Evolutionary conservation across 192 early-diverging fungal species (phyloP), one percentile per base, ranked within the genome.

Genomic region (Rhizophagus sp.): DNA sequence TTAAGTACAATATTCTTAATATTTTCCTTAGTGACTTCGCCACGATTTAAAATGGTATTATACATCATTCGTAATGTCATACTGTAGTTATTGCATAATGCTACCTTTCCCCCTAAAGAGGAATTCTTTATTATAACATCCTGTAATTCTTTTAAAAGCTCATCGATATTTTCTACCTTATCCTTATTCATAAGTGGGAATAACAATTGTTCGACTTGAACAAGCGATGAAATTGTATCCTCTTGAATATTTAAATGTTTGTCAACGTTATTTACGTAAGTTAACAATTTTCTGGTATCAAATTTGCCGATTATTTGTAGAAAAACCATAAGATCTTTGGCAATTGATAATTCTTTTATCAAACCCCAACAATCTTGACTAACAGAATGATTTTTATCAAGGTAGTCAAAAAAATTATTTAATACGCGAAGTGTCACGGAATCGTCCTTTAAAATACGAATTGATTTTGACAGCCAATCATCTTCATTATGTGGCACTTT

Each of bases 61-160:
- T 80, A 77, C 57, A 75, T 80, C n/a, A 62, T 80, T 50, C 63
- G 71, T 52, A 80, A 65, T n/a, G 72, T 73, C 27, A 75, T 12
- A 49, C 39, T 62, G 63, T 24, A 15, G 8, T 13, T 24, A n/a
- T 34, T n/a, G 17, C 79, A 75, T 1, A 19, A 27, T 34, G 6
- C 25, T 27, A 80, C 33, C 61, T 63, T 80, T 30, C 41, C 52
- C 24, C 27, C 15, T 12, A 80, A 62, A 12, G 39, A 11, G 22
- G 47, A 10, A 62, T 62, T 74, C 25, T 80, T 80, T 11, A n/a
- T 24, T 11, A 49, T 47, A n/a, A 73, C 24, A 44, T 27, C 6
- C 1, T 22, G 44, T 22, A 80, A 24, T 4, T 19, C 17, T 36
- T 80, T 25, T 24, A 80, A 73, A 57, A 80, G 30, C 25, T 25